Evolutionary conservation across 805 yeast species (phyloP).

Genomic region (Lachancea kluyveri): DNA sequence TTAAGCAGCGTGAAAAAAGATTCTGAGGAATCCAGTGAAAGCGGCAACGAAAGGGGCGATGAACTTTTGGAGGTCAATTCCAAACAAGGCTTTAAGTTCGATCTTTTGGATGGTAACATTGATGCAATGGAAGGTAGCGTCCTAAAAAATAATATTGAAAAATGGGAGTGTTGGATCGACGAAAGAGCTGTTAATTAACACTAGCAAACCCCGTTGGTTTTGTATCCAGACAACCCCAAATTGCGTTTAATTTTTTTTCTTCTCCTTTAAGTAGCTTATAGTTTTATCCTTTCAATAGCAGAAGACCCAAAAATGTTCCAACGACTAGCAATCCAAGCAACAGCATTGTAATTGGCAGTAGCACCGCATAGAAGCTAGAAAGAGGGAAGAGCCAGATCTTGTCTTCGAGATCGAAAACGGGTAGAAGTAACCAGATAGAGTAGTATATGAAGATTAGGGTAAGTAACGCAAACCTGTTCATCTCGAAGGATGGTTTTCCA

Average conservation of each 20-base stretch:
- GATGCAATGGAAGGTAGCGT: conserved; percentile 72
- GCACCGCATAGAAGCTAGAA: conserved; percentile 26
- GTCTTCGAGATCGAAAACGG: conserved; percentile 25
- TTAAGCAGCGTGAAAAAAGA: conserved; percentile 30
- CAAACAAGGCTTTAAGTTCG: conserved; percentile 50
- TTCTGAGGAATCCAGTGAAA: conserved; percentile 25
- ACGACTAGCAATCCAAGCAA: conserved; percentile 22
- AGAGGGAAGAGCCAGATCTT: conserved; percentile 21
- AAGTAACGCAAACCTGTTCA: conserved; percentile 23
- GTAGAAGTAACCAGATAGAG: conserved; percentile 26
- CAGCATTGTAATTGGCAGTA: conserved; percentile 25
- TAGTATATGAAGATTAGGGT: conserved; percentile 21
- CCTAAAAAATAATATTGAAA: conserved; percentile 43
- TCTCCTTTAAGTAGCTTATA: too few relatives aligned
- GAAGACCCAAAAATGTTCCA: conserved; percentile 23
- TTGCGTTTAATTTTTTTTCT: too few relatives aligned
- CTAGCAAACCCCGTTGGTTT: not conserved
- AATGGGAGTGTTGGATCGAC: conserved; percentile 76
- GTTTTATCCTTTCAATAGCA: conserved; percentile 16
- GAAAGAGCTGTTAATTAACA: conserved; percentile 57
- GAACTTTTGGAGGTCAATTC: conserved; percentile 16
- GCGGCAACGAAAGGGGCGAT: conserved; percentile 22
- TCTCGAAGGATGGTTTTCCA: conserved; percentile 3
- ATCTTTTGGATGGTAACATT: conserved; percentile 63
- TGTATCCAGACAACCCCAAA: too few relatives aligned